phyloP scores from a whole-genome alignment of 2,329 filamentous ascomycete species.

The Fusarium nematophilum region DNA sequence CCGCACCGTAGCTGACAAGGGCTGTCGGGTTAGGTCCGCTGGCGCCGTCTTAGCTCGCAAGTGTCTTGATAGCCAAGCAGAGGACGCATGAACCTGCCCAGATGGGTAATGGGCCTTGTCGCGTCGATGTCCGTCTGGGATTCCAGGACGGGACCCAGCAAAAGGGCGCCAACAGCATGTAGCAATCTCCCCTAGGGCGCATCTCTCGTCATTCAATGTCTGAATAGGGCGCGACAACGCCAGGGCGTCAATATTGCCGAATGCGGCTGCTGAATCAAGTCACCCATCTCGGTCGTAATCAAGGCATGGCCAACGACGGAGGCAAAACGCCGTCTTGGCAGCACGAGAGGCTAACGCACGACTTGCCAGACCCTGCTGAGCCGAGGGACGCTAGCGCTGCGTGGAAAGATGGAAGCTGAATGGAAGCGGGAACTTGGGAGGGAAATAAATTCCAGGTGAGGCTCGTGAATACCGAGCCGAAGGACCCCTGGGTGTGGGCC shows the following conservation, averaged over 20 bases:
- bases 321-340: background rate
- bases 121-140: no score
- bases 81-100: constrained; percentile 5
- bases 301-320: constrained; percentile 2
- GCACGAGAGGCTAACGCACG: constrained; percentile 21
- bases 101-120: background rate
- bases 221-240: background rate
- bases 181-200: background rate
- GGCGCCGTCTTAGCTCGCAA: background rate
- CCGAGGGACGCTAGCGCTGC: constrained; percentile 24
- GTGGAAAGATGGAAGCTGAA: constrained; percentile 24
- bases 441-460: constrained; percentile 10
- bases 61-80: constrained; percentile 2
- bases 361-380: constrained; percentile 21
- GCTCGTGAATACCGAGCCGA: constrained; percentile 16
- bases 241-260: background rate
- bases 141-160: no score
- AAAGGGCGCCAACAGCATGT: background rate
- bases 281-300: constrained; percentile 1
- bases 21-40: background rate
- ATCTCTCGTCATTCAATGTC: no score
- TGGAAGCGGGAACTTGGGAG: constrained; percentile 24
- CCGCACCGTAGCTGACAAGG: background rate
- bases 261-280: constrained; percentile 7
- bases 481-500: background rate